These are phyloP conservation scores for Przewalskia tangutica DNA, from an alignment of 257 asterid genomes.

Conservation along the genomic window DNA sequence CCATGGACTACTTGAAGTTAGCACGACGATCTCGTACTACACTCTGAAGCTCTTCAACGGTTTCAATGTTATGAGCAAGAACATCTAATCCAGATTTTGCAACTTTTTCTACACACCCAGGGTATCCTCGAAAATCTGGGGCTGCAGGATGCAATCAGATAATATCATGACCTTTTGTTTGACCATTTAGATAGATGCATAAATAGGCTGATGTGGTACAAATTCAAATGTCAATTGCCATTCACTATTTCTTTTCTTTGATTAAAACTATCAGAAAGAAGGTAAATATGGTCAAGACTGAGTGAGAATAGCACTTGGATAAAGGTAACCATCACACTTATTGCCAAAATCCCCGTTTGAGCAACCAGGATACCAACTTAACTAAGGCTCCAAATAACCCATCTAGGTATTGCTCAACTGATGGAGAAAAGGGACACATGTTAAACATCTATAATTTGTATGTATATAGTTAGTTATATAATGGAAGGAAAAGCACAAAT, in stretches of 20 bases:
- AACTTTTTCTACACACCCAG: slow-evolving; percentile 75
- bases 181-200: neutral
- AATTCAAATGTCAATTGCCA: neutral
- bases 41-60: slow-evolving; percentile 95
- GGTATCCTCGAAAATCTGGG: slow-evolving; percentile 90
- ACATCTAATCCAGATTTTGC: slow-evolving; percentile 94
- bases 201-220: neutral
- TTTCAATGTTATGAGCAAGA: slow-evolving; percentile 93
- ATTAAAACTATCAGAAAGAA: neutral
- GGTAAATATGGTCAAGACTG: neutral
- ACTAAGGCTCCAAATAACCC: neutral
- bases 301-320: neutral
- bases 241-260: neutral
- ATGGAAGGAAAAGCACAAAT: neutral
- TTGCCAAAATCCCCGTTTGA: neutral
- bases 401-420: neutral
- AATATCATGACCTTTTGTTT: neutral
- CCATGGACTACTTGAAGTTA: slow-evolving; percentile 82
- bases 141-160: slow-evolving; percentile 36
- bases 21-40: slow-evolving; percentile 94
- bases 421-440: neutral
- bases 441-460: neutral
- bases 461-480: neutral
- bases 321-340: neutral
- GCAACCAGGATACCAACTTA: neutral